Evolutionary conservation across 2,329 filamentous ascomycete genomes (phyloP).

Genomic region (Colletotrichum sp.): DNA sequence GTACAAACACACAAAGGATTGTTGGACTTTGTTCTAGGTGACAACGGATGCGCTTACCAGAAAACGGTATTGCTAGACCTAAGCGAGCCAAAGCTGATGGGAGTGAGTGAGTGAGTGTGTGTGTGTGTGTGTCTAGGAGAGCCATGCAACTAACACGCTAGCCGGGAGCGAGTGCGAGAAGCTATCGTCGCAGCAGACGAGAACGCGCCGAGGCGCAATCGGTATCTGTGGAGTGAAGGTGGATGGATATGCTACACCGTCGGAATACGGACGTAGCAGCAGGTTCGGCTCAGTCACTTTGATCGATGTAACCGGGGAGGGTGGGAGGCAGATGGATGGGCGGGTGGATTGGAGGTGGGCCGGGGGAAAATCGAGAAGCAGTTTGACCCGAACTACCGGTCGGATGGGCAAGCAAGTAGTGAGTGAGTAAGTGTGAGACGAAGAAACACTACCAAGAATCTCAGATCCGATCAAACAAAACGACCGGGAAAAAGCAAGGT

Average conservation of each 20-base stretch:
- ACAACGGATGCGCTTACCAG: background rate
- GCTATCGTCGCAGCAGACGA: background rate
- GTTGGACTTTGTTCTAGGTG: background rate
- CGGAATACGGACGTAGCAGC: slow-evolving; percentile 8
- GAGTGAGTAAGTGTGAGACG: background rate
- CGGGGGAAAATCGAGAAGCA: background rate
- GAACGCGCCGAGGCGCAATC: background rate
- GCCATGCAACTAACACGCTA: background rate
- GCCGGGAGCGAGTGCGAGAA: background rate
- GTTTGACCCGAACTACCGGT: background rate
- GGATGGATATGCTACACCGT: background rate
- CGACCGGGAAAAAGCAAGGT: background rate
- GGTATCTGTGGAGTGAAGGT: background rate
- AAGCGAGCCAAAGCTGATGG: background rate
- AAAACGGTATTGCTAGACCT: background rate
- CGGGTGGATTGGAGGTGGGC: background rate
- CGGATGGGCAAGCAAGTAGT: background rate
- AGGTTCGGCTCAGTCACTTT: background rate
- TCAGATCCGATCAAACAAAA: background rate
- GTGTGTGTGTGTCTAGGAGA: background rate
- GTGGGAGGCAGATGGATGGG: background rate
- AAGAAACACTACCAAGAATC: background rate
- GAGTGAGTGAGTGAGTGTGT: background rate
- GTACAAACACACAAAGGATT: background rate
- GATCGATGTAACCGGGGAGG: background rate